Conservation (phyloP, 2,329 filamentous ascomycete genomes). For the Sclerotinia trifoliorum region DNA sequence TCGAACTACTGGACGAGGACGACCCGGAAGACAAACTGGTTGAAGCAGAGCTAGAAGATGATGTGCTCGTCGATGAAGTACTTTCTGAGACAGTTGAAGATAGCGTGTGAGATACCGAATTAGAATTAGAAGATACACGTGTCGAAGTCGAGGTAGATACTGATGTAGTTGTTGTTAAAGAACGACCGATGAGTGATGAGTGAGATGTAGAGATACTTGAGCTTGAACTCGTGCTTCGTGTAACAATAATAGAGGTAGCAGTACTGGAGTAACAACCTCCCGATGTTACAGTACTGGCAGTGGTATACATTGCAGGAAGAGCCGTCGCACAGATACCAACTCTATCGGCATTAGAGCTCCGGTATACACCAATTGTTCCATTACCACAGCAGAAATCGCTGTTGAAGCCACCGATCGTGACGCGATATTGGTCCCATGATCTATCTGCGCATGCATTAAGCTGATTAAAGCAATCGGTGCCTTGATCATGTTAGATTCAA, state of each 20-base stretch:
- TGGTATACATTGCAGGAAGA: background rate
- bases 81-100: background rate
- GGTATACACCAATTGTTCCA: background rate
- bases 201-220: background rate
- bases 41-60: background rate
- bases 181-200: background rate
- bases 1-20: background rate
- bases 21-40: accelerated
- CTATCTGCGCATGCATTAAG: background rate
- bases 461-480: background rate
- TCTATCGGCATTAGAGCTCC: background rate
- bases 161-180: background rate
- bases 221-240: background rate
- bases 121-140: background rate
- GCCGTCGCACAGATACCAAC: background rate
- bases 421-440: slow-evolving; percentile 1
- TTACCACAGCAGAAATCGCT: slow-evolving; percentile 12
- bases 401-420: background rate
- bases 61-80: background rate
- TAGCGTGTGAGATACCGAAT: background rate
- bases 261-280: slow-evolving; percentile 1
- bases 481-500: background rate
- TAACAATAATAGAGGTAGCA: background rate
- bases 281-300: background rate
- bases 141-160: background rate